These are phyloP conservation scores for Plasmodium vivax DNA, from an alignment of 169 alveolate species.

Conservation along the genomic window DNA sequence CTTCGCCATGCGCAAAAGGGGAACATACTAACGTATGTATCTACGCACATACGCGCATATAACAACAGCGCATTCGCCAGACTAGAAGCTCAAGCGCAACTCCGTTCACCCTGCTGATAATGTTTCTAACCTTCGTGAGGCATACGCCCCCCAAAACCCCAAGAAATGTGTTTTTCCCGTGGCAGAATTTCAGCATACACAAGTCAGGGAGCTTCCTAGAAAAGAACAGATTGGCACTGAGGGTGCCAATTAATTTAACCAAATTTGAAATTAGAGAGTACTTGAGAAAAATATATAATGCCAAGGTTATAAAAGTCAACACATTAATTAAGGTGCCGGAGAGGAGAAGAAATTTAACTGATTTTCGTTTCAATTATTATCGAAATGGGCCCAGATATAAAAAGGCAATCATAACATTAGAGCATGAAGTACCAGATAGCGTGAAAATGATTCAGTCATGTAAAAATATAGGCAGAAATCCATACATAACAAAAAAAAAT, in stretches of 20 bases:
- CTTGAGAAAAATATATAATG: conserved; percentile 87
- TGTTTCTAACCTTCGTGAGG: conserved; percentile 58
- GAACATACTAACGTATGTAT: neutral
- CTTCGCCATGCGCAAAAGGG: neutral
- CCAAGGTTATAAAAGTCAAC: conserved; percentile 88
- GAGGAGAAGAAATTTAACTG: conserved; percentile 81
- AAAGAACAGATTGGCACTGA: conserved; percentile 86
- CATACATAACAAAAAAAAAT: conserved; percentile 87
- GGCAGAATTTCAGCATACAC: conserved; percentile 88
- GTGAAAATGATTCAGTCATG: conserved; percentile 89
- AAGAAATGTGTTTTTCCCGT: conserved; percentile 91
- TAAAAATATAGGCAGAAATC: conserved; percentile 84
- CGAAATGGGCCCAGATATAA: conserved; percentile 90
- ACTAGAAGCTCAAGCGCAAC: neutral
- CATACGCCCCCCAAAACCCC: conserved; percentile 73
- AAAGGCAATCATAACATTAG: conserved; percentile 90
- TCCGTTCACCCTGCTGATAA: neutral
- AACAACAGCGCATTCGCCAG: neutral
- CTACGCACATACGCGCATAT: neutral
- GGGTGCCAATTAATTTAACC: conserved; percentile 90
- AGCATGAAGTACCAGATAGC: conserved; percentile 88
- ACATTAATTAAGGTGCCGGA: conserved; percentile 88
- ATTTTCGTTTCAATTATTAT: conserved; percentile 80
- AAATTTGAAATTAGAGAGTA: conserved; percentile 90
- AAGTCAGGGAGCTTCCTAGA: conserved; percentile 89